Base-by-base conservation (phyloP, 805 yeast species). In the Brettanomyces anomalus region DNA sequence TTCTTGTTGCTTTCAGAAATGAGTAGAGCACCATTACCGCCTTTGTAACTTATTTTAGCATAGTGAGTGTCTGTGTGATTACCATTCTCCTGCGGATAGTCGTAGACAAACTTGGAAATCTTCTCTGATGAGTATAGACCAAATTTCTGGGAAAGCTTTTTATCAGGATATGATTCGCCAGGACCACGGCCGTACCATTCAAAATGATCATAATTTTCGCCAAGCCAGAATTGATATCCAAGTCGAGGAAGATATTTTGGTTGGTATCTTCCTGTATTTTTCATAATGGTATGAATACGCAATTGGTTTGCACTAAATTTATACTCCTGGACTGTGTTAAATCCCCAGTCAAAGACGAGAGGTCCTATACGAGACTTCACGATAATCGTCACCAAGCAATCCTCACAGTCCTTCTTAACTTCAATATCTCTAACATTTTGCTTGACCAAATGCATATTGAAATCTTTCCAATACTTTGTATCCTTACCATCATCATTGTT, bases 171-270 rank as follows among this genome's bases (percentile, higher is more conserved):
- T 10, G 37, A 35, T 35, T 35, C 37, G 21, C 37, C 37, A 6
- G 37, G 37, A 7, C 37, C 37, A 35, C 37, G 37, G n/a, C 37
- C 37, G 16, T 13, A 35, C 37, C 37, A 35, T 18, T 35, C 37
- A 35, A 16, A 35, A 16, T 17, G 20, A 35, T 35, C 37, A 35
- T 35, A 35, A 16, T 35, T 35, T 7, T 35, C 37, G 16, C 37
- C 37, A 13, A 35, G 3, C 37, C 18, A 35, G 13, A 35, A 35
- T 18, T 35, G 20, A 35, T 35, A 35, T 6, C 37, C 37, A 15
- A 35, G 18, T 7, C 37, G 18, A 35, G 37, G 37, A 18, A 35
- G 17, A 35, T 35, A 17, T 20, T 35, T 35, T 35, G 37, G 37
- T 18, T 35, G 21, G 21, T 35, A 35, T 16, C n/a, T 20, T n/a